Evolutionary conservation across 805 yeast genomes (phyloP).

Genomic region (Naumovozyma castellii): DNA sequence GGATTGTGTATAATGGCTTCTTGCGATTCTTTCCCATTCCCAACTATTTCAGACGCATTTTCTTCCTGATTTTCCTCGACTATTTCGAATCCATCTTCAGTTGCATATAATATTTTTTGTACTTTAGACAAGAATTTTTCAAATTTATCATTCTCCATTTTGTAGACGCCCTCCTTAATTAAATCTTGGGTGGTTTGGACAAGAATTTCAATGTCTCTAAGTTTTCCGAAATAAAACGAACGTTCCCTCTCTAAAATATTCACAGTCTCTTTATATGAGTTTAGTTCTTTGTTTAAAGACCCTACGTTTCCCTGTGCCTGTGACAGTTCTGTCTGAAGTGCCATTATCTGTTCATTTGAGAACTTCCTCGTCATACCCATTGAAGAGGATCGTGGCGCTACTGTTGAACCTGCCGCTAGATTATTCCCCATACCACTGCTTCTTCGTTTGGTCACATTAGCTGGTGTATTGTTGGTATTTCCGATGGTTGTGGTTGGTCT

Average conservation of each 20-base stretch:
- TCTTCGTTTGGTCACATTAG: slow-evolving; percentile 20
- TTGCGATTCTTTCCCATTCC: too few relatives aligned
- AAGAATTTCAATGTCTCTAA: slow-evolving; percentile 79
- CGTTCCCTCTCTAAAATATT: slow-evolving; percentile 73
- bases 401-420: background rate
- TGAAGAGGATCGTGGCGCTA: slow-evolving; percentile 15
- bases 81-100: slow-evolving; percentile 79
- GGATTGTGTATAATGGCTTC: too few relatives aligned
- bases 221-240: slow-evolving; percentile 80
- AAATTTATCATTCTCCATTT: slow-evolving; percentile 25
- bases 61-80: slow-evolving; percentile 25
- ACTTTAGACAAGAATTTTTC: slow-evolving; percentile 47
- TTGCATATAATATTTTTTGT: slow-evolving; percentile 66
- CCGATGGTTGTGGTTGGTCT: slow-evolving; percentile 12
- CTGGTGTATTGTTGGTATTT: slow-evolving; percentile 6
- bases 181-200: slow-evolving; percentile 55
- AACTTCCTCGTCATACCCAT: slow-evolving; percentile 18
- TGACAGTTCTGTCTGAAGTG: slow-evolving; percentile 38
- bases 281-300: slow-evolving; percentile 35
- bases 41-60: background rate
- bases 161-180: slow-evolving; percentile 34
- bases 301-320: slow-evolving; percentile 36
- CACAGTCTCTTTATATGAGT: slow-evolving; percentile 48
- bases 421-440: slow-evolving; percentile 6
- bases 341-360: slow-evolving; percentile 22